Evolutionary conservation across 257 asterid species (phyloP).

Genomic region (Solanum verrucosum): DNA sequence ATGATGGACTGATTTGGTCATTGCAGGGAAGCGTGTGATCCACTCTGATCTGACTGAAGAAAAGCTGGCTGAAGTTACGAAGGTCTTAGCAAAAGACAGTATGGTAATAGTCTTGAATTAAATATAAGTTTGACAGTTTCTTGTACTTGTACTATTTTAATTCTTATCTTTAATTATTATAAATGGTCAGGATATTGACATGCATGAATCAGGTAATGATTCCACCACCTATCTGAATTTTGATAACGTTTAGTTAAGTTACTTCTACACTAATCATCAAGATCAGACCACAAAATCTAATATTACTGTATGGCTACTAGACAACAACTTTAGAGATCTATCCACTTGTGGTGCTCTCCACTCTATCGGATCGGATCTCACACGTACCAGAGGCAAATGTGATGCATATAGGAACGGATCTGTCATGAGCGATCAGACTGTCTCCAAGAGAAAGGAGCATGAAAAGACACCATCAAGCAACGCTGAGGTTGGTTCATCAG

Average conservation of each 20-base stretch:
- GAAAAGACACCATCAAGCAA: conserved; percentile 67
- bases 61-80: conserved; percentile 64
- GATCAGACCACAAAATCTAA: not conserved
- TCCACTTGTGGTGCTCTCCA: conserved; percentile 89
- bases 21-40: conserved; percentile 88
- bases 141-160: not conserved
- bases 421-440: conserved; percentile 32
- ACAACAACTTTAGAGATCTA: conserved; percentile 39
- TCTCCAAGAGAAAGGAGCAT: conserved; percentile 36
- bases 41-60: conserved; percentile 71
- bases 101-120: conserved; percentile 35
- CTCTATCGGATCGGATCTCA: conserved; percentile 80
- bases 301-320: conserved; percentile 14
- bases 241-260: not conserved
- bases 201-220: conserved; percentile 30
- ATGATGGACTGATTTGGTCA: not conserved
- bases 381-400: conserved; percentile 55
- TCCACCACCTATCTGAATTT: not conserved
- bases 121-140: not conserved
- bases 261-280: not conserved
- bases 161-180: not conserved
- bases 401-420: conserved; percentile 34
- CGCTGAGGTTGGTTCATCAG: conserved; percentile 37
- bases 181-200: conserved; percentile 48
- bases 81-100: conserved; percentile 37